These are phyloP conservation scores for Aspergillus quadrilineatus DNA, from an alignment of 2,329 filamentous ascomycete species.

Conservation along the genomic window DNA sequence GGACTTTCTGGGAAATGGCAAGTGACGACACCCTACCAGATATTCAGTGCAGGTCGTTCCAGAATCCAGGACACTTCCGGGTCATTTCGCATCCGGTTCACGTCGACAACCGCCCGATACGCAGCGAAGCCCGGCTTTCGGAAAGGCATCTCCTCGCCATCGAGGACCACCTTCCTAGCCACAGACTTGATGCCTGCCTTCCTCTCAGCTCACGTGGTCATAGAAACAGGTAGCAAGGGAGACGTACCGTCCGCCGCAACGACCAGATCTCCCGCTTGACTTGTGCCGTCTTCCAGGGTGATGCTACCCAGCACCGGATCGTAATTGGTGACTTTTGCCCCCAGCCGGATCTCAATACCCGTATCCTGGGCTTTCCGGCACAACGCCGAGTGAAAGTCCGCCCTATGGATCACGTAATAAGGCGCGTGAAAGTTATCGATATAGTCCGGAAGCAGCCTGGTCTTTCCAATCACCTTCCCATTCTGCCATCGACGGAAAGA, in stretches of 20 bases:
- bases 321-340: slow-evolving; percentile 16
- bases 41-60: slow-evolving; percentile 40
- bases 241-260: slow-evolving; percentile 24
- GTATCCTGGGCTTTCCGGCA: slow-evolving; percentile 17
- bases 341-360: slow-evolving; percentile 20
- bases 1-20: too few relatives aligned
- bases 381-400: slow-evolving; percentile 44
- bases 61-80: slow-evolving; percentile 42
- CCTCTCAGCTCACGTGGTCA: too few relatives aligned
- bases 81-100: slow-evolving; percentile 36
- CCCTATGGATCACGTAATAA: slow-evolving; percentile 51
- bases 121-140: slow-evolving; percentile 40
- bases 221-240: too few relatives aligned
- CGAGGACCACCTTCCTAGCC: slow-evolving; percentile 9
- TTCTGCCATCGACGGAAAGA: slow-evolving; percentile 37
- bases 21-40: too few relatives aligned
- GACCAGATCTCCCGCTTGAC: slow-evolving; percentile 17
- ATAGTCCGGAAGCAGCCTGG: slow-evolving; percentile 32
- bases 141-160: slow-evolving; percentile 1
- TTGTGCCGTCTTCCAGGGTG: slow-evolving; percentile 9
- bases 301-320: slow-evolving; percentile 12
- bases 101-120: slow-evolving; percentile 44
- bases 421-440: slow-evolving; percentile 35
- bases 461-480: slow-evolving; percentile 41
- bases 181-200: slow-evolving; percentile 23